These are phyloP conservation scores for Rhizopogon vinicolor DNA, from an alignment of 768 basidiomycete species.

Conservation along the genomic window DNA sequence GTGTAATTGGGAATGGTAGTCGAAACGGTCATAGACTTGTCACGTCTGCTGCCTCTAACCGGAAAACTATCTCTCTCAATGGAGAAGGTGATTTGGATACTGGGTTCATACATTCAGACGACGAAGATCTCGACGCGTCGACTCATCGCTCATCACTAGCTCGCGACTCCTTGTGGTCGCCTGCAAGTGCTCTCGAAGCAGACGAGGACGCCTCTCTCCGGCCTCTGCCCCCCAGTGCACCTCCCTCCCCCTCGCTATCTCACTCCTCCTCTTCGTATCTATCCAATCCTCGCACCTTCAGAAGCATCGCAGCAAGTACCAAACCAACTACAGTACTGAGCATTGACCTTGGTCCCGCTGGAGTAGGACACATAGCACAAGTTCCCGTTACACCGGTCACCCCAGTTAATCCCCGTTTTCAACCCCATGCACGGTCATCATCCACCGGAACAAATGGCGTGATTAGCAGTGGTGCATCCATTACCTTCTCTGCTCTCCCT, in stretches of 20 bases:
- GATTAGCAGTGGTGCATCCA: conserved; percentile 48
- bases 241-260: conserved; percentile 84
- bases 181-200: conserved; percentile 70
- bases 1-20: conserved; percentile 10
- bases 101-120: conserved; percentile 30
- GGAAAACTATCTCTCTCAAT: conserved; percentile 63
- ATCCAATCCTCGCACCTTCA: conserved; percentile 76
- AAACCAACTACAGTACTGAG: conserved; percentile 95
- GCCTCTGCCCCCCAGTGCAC: conserved; percentile 83
- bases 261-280: conserved; percentile 81
- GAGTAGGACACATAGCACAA: conserved; percentile 91
- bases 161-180: conserved; percentile 77
- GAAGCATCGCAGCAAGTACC: conserved; percentile 81
- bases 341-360: conserved; percentile 74
- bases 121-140: conserved; percentile 42
- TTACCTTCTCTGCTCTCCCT: conserved; percentile 71
- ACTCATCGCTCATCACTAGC: conserved; percentile 55
- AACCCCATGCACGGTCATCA: conserved; percentile 56
- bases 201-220: conserved; percentile 94
- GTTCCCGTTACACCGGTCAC: conserved; percentile 60
- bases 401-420: conserved; percentile 44
- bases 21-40: conserved; percentile 8
- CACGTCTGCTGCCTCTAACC: conserved; percentile 27
- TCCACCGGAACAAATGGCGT: conserved; percentile 49
- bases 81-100: conserved; percentile 46